Conservation (phyloP, 805 yeast genomes). For the Metschnikowia chrysomelidarum region DNA sequence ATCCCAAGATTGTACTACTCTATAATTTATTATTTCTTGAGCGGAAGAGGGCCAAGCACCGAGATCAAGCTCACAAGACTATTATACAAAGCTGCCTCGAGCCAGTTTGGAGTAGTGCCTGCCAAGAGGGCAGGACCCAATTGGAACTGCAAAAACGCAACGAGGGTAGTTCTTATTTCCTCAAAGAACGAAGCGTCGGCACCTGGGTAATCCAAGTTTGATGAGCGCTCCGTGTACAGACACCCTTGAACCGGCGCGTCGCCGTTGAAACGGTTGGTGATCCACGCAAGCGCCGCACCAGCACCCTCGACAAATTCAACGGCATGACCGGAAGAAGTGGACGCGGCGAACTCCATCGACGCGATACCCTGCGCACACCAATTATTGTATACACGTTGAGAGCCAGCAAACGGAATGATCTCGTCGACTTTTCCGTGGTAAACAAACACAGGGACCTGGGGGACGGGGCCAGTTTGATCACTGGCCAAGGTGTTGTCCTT, state of each 20-base stretch:
- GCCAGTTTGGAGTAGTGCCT: conserved; percentile 1
- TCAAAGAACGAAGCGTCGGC: conserved; percentile 9
- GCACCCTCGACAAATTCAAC: conserved; percentile 19
- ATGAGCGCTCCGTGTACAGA: conserved; percentile 7
- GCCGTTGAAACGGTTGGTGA: conserved; percentile 13
- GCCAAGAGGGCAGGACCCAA: conserved; percentile 6
- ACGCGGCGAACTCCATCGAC: conserved; percentile 29
- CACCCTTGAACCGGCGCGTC: conserved; percentile 14
- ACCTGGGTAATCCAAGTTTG: conserved; percentile 16
- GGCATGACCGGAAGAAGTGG: conserved; percentile 26
- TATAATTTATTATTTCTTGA: no score
- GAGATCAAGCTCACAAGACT: conserved; percentile 4
- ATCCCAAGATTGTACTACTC: no score
- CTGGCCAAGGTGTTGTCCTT: conserved; percentile 9
- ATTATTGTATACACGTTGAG: conserved; percentile 22
- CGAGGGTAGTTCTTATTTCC: conserved; percentile 3
- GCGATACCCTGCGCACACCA: conserved; percentile 30
- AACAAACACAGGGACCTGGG: conserved; percentile 26
- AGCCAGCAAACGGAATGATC: conserved; percentile 21
- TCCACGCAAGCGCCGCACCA: conserved; percentile 15
- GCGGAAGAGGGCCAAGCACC: conserved; percentile 7
- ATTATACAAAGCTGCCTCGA: conserved; percentile 1
- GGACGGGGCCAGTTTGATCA: conserved; percentile 13
- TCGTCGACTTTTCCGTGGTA: conserved; percentile 25
- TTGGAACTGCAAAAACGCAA: conserved; percentile 1